Conservation (phyloP, 257 asterid species). For the Eucommia ulmoides region DNA sequence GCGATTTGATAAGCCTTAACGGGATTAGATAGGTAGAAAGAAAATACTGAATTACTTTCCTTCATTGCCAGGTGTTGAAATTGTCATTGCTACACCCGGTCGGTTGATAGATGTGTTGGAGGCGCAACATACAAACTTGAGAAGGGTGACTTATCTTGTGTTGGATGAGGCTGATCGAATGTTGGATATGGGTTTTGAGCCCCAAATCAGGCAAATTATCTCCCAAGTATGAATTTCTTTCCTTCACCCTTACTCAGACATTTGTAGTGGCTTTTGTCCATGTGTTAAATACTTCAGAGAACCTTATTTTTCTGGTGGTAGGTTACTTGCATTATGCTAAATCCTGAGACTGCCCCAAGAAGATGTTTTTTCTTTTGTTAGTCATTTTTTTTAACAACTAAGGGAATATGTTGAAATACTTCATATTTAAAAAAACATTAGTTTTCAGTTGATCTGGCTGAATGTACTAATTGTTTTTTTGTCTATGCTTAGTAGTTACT, state of each 20-base stretch:
- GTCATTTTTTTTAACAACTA: too few relatives aligned
- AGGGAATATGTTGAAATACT: too few relatives aligned
- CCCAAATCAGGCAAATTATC: slow-evolving; percentile 81
- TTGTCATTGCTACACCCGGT: slow-evolving; percentile 89
- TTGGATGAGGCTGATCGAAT: slow-evolving; percentile 95
- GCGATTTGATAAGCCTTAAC: background rate
- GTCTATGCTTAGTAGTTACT: too few relatives aligned
- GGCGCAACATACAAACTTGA: slow-evolving; percentile 77
- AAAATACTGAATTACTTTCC: slow-evolving; percentile 4
- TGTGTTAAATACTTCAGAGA: background rate
- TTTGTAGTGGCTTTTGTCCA: too few relatives aligned
- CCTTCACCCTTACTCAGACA: background rate
- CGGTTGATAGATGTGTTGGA: slow-evolving; percentile 90
- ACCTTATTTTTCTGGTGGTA: background rate
- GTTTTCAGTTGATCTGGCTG: too few relatives aligned
- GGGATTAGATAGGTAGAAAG: background rate
- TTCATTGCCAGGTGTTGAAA: slow-evolving; percentile 61
- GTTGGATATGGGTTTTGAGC: slow-evolving; percentile 99
- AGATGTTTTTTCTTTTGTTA: too few relatives aligned
- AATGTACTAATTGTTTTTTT: too few relatives aligned
- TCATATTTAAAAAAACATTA: too few relatives aligned
- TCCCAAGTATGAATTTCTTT: slow-evolving; percentile 40
- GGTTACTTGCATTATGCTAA: too few relatives aligned
- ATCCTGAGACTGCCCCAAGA: too few relatives aligned
- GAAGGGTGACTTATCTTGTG: slow-evolving; percentile 90